Base-by-base conservation (phyloP, 2,329 filamentous ascomycete species). In the Hypomyces perniciosus region DNA sequence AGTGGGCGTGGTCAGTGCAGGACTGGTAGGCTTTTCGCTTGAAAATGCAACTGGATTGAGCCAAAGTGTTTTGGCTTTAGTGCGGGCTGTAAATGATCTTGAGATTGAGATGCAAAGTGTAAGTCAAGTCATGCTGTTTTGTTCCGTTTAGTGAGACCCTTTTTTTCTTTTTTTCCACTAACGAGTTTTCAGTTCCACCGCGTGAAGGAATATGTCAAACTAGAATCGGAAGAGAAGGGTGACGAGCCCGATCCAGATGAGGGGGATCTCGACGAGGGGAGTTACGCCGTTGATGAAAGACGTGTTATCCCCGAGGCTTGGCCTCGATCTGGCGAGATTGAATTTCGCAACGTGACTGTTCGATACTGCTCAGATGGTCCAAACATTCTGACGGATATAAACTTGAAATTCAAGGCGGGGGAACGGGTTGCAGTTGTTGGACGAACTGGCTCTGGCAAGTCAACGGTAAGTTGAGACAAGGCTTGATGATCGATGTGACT, bases 391-490 rank as follows among this genome's bases (percentile, higher is more conserved):
- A 73, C 74, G 35, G 63, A 75, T 31, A 64, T 79, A 46, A 76
- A 70, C 55, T 66, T 79, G 42, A 70, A 68, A 29, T 75, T 79
- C 53, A 69, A 69, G 8, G 85, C 84, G 0, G 86, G 88, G 1
- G 85, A 86, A 46, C 84, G 85, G 47, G 87, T 87, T 1, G 88
- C 88, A 1, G 76, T 95, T 28, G 85, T 90, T 12, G 89, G 89
- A 4, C 81, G 88, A 6, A 93, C 88, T 0, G 83, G 86, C 0
- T 89, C 85, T 4, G 89, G 89, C 3, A 95, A 95, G 67, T 88
- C 84, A 44, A 93, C 88, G 0, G 77, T 91, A 63, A 65, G 73
- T 12, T 8, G 33, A 35, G 33, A 35, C 12, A 12, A 64, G 26
- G 34, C 12, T 3, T 20, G 34, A 13, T n/a, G 9, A n/a, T 8